Conservation (phyloP, 2,329 filamentous ascomycete species). For the Cordyceps fumosorosea region DNA sequence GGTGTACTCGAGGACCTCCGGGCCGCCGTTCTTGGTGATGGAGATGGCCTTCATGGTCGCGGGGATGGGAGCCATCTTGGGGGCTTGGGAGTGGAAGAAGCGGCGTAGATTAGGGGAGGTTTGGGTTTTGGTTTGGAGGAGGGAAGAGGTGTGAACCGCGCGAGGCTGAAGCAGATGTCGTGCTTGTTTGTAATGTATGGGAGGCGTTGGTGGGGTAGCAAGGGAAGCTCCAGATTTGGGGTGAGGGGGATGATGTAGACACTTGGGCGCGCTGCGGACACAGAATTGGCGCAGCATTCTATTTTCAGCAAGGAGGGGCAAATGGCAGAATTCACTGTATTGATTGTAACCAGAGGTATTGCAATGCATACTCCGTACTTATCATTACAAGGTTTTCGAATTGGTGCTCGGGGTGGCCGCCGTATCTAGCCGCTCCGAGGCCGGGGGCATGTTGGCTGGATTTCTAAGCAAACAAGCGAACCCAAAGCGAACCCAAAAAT, state of each 20-base stretch:
- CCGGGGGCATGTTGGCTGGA: too few relatives aligned
- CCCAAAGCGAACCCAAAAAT: too few relatives aligned
- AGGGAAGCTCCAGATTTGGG: neutral
- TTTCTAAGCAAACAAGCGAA: too few relatives aligned
- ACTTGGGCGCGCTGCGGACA: neutral
- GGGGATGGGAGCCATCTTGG: constrained; percentile 61
- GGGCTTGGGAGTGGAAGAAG: neutral
- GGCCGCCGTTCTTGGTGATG: constrained; percentile 57
- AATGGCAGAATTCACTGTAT: neutral
- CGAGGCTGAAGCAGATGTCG: neutral
- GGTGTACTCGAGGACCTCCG: constrained; percentile 65
- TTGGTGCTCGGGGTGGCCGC: neutral
- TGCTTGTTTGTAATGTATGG: neutral
- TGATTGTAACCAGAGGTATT: too few relatives aligned
- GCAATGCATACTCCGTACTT: too few relatives aligned
- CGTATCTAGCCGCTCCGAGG: neutral
- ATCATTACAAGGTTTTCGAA: neutral
- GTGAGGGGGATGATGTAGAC: neutral
- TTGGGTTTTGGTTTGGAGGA: neutral
- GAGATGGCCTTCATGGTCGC: constrained; percentile 65
- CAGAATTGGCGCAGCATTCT: neutral
- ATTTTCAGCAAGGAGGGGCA: neutral
- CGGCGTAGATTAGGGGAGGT: too few relatives aligned
- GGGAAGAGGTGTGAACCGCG: neutral
- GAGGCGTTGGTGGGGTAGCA: neutral